Percentiles rank a stretch among this genome's conserved stretches.
These are phyloP conservation scores for Epichloe hybrida DNA, from an alignment of 2,329 filamentous ascomycete genomes.

Conservation along the genomic window DNA sequence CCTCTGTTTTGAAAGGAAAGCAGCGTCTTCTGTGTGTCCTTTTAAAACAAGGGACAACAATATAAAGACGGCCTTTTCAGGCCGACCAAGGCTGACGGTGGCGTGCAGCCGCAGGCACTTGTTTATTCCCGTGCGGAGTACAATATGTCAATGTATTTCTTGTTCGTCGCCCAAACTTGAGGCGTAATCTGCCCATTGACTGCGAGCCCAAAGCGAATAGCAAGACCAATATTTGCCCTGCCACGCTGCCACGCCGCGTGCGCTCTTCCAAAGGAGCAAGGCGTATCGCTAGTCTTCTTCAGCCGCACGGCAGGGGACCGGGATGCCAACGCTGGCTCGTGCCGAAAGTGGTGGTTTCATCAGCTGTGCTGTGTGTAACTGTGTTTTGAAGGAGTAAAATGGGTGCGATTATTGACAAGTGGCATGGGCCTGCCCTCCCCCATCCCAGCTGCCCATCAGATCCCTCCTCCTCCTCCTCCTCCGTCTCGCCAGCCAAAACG, in stretches of 20 bases:
- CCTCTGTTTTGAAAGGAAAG: neutral
- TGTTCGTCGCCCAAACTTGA: neutral
- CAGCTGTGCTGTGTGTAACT: neutral
- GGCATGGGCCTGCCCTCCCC: too few species aligned
- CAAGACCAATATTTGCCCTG: neutral
- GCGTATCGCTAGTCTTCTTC: neutral
- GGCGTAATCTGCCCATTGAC: neutral
- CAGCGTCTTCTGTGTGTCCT: too few species aligned
- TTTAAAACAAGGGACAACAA: too few species aligned
- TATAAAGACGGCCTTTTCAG: too few species aligned
- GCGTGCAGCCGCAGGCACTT: neutral
- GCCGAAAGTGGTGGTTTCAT: neutral
- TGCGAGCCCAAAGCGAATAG: neutral
- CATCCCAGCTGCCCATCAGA: too few species aligned
- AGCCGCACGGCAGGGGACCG: slow-evolving; percentile 1
- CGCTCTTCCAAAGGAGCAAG: neutral
- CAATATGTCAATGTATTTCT: neutral
- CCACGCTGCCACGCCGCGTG: neutral
- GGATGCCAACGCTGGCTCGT: too few species aligned
- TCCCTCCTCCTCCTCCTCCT: too few species aligned
- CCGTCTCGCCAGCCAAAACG: too few species aligned
- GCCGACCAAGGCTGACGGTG: neutral
- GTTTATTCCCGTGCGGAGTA: neutral
- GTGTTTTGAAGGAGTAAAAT: neutral
- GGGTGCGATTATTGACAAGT: too few species aligned